phyloP scores from a whole-genome alignment of 352 stramenopile genomes.

The Phytopythium oedochilum region DNA sequence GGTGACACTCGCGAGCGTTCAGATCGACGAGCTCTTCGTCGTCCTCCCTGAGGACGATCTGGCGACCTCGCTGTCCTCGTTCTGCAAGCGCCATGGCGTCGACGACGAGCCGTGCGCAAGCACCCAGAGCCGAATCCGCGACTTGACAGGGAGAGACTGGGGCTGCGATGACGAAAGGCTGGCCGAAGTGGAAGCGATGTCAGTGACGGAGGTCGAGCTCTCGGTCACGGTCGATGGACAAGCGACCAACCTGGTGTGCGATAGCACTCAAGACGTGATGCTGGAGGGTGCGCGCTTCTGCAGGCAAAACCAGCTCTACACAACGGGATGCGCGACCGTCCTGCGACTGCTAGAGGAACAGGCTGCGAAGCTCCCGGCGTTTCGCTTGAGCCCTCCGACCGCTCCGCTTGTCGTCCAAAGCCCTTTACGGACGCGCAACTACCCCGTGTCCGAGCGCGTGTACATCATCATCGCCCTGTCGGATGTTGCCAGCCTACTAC shows the following conservation, averaged over 20 bases:
- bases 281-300: conserved; percentile 39
- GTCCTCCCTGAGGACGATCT: conserved; percentile 34
- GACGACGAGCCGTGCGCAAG: conserved; percentile 8
- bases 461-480: conserved; percentile 39
- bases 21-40: conserved; percentile 16
- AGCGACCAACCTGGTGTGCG: conserved; percentile 10
- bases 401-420: conserved; percentile 20
- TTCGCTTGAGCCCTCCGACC: conserved; percentile 1
- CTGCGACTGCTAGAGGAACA: conserved; percentile 20
- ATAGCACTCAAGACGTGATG: conserved; percentile 19
- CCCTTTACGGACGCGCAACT: conserved; percentile 17
- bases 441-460: conserved; percentile 31
- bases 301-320: conserved; percentile 12
- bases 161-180: conserved; percentile 26
- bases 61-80: conserved; percentile 19
- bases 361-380: conserved; percentile 10
- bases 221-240: conserved; percentile 16
- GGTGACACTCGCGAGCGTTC: conserved; percentile 8
- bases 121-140: conserved; percentile 11
- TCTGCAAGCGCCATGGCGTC: conserved; percentile 23
- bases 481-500: background rate
- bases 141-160: conserved; percentile 39
- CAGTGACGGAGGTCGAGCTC: conserved; percentile 1
- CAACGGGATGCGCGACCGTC: conserved; percentile 25
- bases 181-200: background rate